These are phyloP conservation scores for Xylaria sp. DNA, from an alignment of 2,329 filamentous ascomycete species.

Conservation along the genomic window DNA sequence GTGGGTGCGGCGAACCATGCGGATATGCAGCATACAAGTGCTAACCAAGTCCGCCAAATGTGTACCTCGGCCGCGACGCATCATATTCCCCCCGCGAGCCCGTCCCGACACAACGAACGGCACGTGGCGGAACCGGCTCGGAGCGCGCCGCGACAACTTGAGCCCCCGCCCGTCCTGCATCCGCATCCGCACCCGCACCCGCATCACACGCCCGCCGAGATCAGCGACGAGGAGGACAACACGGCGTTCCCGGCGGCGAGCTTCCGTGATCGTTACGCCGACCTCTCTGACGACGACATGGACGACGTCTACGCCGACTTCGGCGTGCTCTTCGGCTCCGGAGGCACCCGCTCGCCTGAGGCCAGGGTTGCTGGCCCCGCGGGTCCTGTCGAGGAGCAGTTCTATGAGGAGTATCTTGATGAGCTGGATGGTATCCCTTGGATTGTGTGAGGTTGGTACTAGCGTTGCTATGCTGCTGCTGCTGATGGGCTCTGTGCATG, in stretches of 20 bases:
- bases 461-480: not conserved
- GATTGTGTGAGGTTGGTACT: slow-evolving; percentile 42
- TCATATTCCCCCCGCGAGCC: not conserved
- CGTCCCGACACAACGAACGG: not conserved
- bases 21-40: not conserved
- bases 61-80: not conserved
- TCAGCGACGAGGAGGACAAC: slow-evolving; percentile 57
- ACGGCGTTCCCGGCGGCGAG: slow-evolving; percentile 61
- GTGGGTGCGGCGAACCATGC: not conserved
- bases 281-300: slow-evolving; percentile 56
- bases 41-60: not conserved
- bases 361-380: slow-evolving; percentile 39
- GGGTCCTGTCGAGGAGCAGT: slow-evolving; percentile 54
- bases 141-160: not conserved
- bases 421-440: slow-evolving; percentile 67
- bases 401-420: slow-evolving; percentile 66
- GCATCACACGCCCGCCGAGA: not conserved
- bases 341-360: slow-evolving; percentile 36
- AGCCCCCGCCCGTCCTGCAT: not conserved
- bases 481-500: too few relatives aligned
- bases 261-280: slow-evolving; percentile 58
- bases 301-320: slow-evolving; percentile 68
- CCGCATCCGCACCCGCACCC: not conserved
- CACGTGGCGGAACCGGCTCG: not conserved
- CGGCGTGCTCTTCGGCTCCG: slow-evolving; percentile 60